Percentiles rank a stretch among this genome's conserved stretches.
Conservation (phyloP, 2,329 filamentous ascomycete genomes). For the Ampelomyces quisqualis region DNA sequence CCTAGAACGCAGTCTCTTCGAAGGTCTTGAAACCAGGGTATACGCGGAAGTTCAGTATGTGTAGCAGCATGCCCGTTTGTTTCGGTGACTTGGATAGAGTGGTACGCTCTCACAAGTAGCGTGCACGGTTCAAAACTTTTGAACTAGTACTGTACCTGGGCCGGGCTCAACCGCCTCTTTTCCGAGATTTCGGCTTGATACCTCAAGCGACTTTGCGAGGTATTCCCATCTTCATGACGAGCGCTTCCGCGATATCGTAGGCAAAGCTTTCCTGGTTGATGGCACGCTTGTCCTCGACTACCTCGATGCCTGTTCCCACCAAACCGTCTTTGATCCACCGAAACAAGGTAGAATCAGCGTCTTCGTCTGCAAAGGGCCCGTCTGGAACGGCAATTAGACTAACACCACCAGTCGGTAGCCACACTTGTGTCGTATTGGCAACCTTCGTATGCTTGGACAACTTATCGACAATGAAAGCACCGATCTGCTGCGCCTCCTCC, state of each 20-base stretch:
- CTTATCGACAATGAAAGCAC: slow-evolving; percentile 57
- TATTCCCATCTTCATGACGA: slow-evolving; percentile 32
- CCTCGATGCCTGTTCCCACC: slow-evolving; percentile 49
- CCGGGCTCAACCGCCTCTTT: too few relatives aligned
- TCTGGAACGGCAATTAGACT: slow-evolving; percentile 60
- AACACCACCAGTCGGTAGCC: slow-evolving; percentile 61
- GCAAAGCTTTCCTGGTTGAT: slow-evolving; percentile 60
- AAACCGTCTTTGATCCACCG: slow-evolving; percentile 52
- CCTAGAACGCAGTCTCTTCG: too few relatives aligned
- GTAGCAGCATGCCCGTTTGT: too few relatives aligned
- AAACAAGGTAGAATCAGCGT: slow-evolving; percentile 54
- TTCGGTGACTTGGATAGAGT: too few relatives aligned
- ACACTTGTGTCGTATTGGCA: slow-evolving; percentile 53
- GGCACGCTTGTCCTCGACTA: slow-evolving; percentile 53
- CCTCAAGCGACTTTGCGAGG: slow-evolving; percentile 1
- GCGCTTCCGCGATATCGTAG: slow-evolving; percentile 48
- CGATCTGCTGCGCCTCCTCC: slow-evolving; percentile 60
- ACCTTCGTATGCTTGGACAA: slow-evolving; percentile 47
- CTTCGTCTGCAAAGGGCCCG: slow-evolving; percentile 55
- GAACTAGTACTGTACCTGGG: too few relatives aligned
- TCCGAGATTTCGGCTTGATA: too few relatives aligned
- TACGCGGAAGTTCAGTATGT: too few relatives aligned
- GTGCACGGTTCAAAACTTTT: too few relatives aligned
- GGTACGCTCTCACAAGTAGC: too few relatives aligned
- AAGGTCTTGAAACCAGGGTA: too few relatives aligned